Evolutionary conservation across 2,329 filamentous ascomycete species (phyloP).

Genomic region (Aspergillus ustus): DNA sequence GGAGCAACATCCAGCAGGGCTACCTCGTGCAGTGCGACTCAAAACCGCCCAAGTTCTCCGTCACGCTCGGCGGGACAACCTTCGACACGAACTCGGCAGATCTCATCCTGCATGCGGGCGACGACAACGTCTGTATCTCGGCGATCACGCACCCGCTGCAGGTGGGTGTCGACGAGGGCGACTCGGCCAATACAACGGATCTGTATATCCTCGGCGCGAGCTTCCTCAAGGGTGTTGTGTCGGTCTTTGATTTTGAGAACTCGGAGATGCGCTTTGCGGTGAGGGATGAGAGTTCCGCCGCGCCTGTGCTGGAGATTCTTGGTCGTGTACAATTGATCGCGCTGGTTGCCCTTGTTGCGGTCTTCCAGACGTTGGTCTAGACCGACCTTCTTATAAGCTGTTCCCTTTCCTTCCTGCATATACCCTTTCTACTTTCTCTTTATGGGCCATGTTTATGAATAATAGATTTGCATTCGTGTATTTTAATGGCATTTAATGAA

Average conservation of each 20-base stretch:
- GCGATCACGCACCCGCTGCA: constrained; percentile 17
- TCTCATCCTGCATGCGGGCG: constrained; percentile 31
- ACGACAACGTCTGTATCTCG: constrained; percentile 22
- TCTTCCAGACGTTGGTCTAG: not conserved
- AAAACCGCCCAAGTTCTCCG: constrained; percentile 45
- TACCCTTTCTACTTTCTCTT: not conserved
- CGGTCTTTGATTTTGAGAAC: constrained; percentile 55
- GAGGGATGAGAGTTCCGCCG: not conserved
- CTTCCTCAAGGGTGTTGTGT: constrained; percentile 55
- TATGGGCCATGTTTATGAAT: not conserved
- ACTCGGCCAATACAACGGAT: constrained; percentile 15
- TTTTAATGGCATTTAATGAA: not conserved
- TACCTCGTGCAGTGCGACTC: constrained; percentile 51
- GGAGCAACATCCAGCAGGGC: constrained; percentile 32
- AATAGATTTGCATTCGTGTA: not conserved
- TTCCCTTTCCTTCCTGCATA: not conserved
- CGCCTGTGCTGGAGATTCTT: not conserved
- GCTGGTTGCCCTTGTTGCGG: not conserved
- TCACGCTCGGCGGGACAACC: constrained; percentile 43
- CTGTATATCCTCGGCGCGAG: constrained; percentile 43
- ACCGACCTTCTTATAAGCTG: not conserved
- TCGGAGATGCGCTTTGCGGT: constrained; percentile 41
- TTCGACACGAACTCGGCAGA: constrained; percentile 36
- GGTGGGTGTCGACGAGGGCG: constrained; percentile 16
- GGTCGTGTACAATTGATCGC: not conserved